phyloP scores from a whole-genome alignment of 2,329 filamentous ascomycete species.

The Orbilia brochopaga region DNA sequence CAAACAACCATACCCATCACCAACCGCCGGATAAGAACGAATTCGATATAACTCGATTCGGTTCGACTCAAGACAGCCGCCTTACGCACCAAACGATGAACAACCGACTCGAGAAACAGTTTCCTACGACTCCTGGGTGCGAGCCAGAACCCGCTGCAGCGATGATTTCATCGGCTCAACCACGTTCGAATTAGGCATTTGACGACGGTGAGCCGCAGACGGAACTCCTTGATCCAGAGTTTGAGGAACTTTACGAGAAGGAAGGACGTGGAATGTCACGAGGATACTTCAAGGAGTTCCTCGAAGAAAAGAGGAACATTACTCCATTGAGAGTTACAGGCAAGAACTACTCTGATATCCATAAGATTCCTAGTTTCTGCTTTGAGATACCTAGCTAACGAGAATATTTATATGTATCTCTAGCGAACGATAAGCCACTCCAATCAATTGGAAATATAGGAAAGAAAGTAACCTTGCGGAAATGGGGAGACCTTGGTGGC shows the following conservation, averaged over 20 bases:
- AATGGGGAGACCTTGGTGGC: conserved; percentile 8
- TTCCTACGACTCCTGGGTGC: neutral
- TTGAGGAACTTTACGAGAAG: conserved; percentile 19
- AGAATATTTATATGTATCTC: neutral
- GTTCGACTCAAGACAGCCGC: too few relatives aligned
- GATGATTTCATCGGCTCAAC: neutral
- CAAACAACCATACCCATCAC: too few relatives aligned
- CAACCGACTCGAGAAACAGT: neutral
- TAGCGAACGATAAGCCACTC: neutral
- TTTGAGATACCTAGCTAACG: too few relatives aligned
- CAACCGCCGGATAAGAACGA: too few relatives aligned
- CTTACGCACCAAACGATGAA: neutral
- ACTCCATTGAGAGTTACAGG: conserved; percentile 7
- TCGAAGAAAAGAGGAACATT: conserved; percentile 22
- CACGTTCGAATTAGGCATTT: conserved; percentile 7
- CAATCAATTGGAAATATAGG: neutral
- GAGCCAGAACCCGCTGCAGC: neutral
- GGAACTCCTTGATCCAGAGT: neutral
- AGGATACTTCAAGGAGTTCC: conserved; percentile 21
- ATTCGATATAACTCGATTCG: too few relatives aligned
- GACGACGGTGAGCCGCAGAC: neutral
- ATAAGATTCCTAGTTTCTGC: too few relatives aligned
- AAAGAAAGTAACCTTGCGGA: conserved; percentile 4
- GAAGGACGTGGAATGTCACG: conserved; percentile 31
- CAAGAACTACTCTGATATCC: neutral